Evolutionary conservation across 306 rosid genomes (phyloP).

Genomic region (Sophora flavescens): DNA sequence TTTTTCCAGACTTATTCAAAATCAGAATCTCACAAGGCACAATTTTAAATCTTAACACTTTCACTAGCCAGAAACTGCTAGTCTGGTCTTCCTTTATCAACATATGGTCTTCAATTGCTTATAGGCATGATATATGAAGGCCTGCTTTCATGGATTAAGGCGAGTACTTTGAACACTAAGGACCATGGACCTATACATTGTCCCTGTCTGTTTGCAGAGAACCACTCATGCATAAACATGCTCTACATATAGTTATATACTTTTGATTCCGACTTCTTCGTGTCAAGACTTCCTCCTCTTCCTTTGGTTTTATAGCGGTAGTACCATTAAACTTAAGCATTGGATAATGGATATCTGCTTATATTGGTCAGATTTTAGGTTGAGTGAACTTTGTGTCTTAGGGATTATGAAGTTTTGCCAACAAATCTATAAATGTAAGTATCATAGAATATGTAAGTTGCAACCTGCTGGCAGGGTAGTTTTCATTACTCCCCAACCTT

Average conservation of each 20-base stretch:
- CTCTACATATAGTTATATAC: neutral
- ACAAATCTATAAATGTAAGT: conserved; percentile 19
- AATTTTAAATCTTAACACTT: neutral
- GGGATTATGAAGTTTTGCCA: conserved; percentile 12
- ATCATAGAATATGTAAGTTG: neutral
- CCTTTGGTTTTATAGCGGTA: conserved; percentile 8
- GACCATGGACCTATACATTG: neutral
- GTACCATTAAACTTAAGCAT: neutral
- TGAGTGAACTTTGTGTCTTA: conserved; percentile 13
- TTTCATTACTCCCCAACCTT: conserved; percentile 3
- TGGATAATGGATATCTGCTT: conserved; percentile 6
- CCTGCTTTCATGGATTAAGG: conserved; percentile 1
- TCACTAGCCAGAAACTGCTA: conserved; percentile 12
- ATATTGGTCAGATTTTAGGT: conserved; percentile 10
- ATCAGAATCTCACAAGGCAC: neutral
- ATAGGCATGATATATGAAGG: neutral
- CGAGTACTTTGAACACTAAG: neutral
- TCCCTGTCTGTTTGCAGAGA: neutral
- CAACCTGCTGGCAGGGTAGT: conserved; percentile 16
- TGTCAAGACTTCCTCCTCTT: neutral
- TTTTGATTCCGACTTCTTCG: neutral
- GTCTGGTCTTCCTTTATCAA: conserved; percentile 29
- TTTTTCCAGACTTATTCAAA: neutral
- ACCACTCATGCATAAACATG: neutral
- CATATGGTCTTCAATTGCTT: conserved; percentile 2